Evolutionary conservation across 768 basidiomycete genomes (phyloP), one percentile per base, ranked within the genome.

Genomic region (Tubosaeta sp.): DNA sequence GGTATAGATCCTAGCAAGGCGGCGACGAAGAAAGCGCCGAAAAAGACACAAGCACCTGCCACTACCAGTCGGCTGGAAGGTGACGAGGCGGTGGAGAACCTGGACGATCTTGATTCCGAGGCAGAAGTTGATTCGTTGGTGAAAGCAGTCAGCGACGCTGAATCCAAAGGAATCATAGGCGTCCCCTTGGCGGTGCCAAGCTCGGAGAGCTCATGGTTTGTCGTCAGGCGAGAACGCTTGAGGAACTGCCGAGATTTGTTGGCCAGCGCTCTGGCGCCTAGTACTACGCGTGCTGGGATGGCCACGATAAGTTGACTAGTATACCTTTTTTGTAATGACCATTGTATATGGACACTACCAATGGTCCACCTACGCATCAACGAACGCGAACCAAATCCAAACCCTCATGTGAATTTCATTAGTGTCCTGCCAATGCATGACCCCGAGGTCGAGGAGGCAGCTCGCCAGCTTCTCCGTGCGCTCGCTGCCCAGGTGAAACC

Each of bases 401-500:
- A 91, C 57, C 80, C 83, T 5, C 73, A 82, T 61, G 73, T 91
- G 55, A 90, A 90, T 66, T 92, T 90, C 64, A 87, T 90, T 39
- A 72, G 81, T 3, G 71, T 80, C 21, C 71, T 93, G 10, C 76
- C 76, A 52, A 60, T 60, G 46, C 25, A 53, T 7, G 73, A 78
- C 41, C 19, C 67, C 12, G 72, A 68, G 6, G 72, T 77, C 27
- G 73, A 80, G 54, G 84, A 87, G 51, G 80, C 82, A 44, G 84
- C 87, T 11, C 75, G 77, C 39, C 84, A 90, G 61, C 76, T 89
- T 27, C 71, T 93, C 48, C 78, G 87, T 6, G 86, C 89, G 3
- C 71, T 93, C 40, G 90, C 88, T 0, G 90, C 90, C 3, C 90
- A 92, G 68, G 87, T 92, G 25, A 78, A 80, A 54, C 90, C 90